Base-by-base conservation (phyloP, 176 grass and related monocot genomes). In the Eleusine indica region DNA sequence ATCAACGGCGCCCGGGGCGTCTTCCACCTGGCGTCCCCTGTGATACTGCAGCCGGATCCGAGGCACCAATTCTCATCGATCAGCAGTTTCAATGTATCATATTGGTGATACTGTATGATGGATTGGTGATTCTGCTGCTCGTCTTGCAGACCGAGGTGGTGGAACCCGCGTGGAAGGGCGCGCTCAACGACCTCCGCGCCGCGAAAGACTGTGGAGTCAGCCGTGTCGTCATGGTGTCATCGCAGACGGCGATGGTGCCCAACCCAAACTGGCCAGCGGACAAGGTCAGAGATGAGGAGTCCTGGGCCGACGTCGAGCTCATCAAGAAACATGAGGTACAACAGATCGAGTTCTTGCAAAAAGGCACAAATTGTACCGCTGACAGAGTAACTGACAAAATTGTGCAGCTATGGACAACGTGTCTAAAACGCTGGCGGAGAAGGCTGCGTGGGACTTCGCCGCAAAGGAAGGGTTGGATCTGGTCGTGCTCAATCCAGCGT, bases 21-120 rank as follows among this genome's bases (percentile, higher is more conserved):
- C 65, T 90, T 92, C 85, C 93, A 95, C 82, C 51, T 95, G 12
- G 93, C 90, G 32, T 90, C 90, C 0, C 88, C 81, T 90, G 92
- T 62, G 86, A 70, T 64, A 51, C 48, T 51, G 48, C 48, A 16
- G 9, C 48, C 48, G 13, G 14, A 51, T 6, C 17, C 17, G 53
- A 56, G 53, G 53, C 17, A 56, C 15, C 51, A 56, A 17, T 16
- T 52, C 13, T 21, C 32, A 35, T 35, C 32, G 32, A 35, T 2
- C 53, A 6, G 53, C 53, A 18, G 17, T 57, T 57, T 17, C 15
- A 17, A 17, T 47, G 51, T 53, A 52, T 16, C 49, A 52, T 3
- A 29, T 25, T 14, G 2, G 17, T 9, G 62, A 25, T 25, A 25
- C 25, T 25, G 25, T 25, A 25, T 25, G 29, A 37, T 18, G 64